phyloP scores from a whole-genome alignment of 805 yeast genomes.

The Dipodascus geniculatus region DNA sequence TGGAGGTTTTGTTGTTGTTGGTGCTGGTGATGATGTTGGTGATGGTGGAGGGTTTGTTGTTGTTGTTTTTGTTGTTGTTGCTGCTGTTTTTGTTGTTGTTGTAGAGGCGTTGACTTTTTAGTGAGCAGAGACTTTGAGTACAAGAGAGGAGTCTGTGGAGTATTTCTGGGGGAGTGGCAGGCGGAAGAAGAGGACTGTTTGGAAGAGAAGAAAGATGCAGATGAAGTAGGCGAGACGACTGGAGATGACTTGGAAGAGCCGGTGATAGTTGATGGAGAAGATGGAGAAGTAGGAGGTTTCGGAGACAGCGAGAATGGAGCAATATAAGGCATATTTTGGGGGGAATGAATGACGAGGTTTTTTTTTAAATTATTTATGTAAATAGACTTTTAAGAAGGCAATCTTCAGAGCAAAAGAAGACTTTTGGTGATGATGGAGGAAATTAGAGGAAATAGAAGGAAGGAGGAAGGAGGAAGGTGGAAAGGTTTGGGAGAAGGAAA shows the following conservation, averaged over 20 bases:
- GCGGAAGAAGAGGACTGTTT: background rate
- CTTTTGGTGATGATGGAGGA: no score
- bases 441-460: background rate
- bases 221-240: background rate
- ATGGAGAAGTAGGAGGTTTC: background rate
- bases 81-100: background rate
- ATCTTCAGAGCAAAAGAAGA: no score
- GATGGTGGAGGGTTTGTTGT: no score
- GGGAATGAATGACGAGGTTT: no score
- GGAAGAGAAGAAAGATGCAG: conserved; percentile 1
- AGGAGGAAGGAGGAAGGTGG: background rate
- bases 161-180: no score
- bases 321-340: conserved; percentile 5
- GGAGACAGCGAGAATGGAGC: background rate
- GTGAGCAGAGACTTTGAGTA: no score
- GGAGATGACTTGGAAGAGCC: background rate
- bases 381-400: no score
- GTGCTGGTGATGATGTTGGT: background rate
- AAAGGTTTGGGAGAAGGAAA: background rate
- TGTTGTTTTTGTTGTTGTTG: background rate
- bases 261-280: background rate
- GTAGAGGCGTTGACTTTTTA: background rate
- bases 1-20: background rate
- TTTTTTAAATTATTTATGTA: no score
- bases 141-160: no score